Conservation (phyloP, 768 basidiomycete species). For the Trametes punicea region DNA sequence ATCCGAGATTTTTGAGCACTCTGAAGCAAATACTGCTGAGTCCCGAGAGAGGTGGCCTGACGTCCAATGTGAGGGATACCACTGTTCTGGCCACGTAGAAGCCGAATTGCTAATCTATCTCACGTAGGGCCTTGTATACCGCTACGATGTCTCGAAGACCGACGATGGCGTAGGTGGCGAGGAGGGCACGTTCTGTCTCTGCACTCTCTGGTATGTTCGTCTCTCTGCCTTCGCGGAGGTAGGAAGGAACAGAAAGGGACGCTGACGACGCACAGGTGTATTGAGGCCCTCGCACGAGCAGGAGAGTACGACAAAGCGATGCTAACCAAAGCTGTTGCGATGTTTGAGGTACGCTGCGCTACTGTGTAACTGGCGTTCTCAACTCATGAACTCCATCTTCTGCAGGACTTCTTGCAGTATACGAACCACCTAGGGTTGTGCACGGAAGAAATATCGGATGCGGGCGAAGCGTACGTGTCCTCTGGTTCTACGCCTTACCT, state of each 20-base stretch:
- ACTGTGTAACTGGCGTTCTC: neutral
- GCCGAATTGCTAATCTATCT: neutral
- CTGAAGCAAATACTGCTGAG: slow-evolving; percentile 80
- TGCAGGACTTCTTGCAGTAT: slow-evolving; percentile 73
- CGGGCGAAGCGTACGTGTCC: slow-evolving; percentile 70
- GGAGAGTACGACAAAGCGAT: slow-evolving; percentile 72
- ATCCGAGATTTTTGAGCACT: slow-evolving; percentile 86
- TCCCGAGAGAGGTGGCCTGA: slow-evolving; percentile 87
- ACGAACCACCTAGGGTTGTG: slow-evolving; percentile 87
- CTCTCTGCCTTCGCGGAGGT: too few relatives aligned
- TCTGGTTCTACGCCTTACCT: slow-evolving; percentile 10
- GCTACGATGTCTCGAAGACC: slow-evolving; percentile 83
- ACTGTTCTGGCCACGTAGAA: neutral
- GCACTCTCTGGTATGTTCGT: slow-evolving; percentile 67
- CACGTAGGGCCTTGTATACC: slow-evolving; percentile 73
- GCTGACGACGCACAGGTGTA: slow-evolving; percentile 47
- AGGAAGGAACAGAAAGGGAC: too few relatives aligned
- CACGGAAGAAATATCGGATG: slow-evolving; percentile 81
- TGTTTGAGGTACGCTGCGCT: slow-evolving; percentile 72
- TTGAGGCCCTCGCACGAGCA: slow-evolving; percentile 87
- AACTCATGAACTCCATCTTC: neutral
- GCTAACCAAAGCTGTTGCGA: slow-evolving; percentile 65
- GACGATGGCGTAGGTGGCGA: slow-evolving; percentile 95
- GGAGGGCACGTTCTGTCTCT: slow-evolving; percentile 92
- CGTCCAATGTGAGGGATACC: slow-evolving; percentile 62